Percentiles rank a stretch among this genome's conserved stretches.
These are phyloP conservation scores for Plenodomus biglobosus DNA, from an alignment of 2,329 filamentous ascomycete species.

Conservation along the genomic window DNA sequence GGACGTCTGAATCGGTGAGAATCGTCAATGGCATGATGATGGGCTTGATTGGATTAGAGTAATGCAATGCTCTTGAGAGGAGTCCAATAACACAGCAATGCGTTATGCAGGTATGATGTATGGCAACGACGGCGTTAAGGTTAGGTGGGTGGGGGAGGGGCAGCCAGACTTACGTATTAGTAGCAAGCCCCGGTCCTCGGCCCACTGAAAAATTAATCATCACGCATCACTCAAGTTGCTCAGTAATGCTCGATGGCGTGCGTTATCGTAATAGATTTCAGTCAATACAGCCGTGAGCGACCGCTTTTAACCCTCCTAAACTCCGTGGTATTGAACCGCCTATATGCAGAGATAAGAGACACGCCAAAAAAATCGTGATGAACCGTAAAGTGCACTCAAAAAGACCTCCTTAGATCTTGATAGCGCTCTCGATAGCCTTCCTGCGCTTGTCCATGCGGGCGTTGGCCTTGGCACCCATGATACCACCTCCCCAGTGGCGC, in stretches of 20 bases:
- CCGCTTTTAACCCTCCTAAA: slow-evolving; percentile 45
- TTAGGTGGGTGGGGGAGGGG: not conserved
- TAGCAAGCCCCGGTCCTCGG: not conserved
- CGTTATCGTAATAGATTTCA: slow-evolving; percentile 40
- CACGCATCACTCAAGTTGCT: slow-evolving; percentile 18
- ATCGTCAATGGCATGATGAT: slow-evolving; percentile 60
- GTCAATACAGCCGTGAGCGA: slow-evolving; percentile 38
- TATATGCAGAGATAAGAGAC: slow-evolving; percentile 46
- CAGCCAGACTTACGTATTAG: not conserved
- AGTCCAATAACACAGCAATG: not conserved
- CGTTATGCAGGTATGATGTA: not conserved
- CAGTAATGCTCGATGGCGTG: slow-evolving; percentile 31
- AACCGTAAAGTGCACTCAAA: slow-evolving; percentile 16
- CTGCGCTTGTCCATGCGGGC: slow-evolving; percentile 78
- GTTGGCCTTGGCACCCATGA: slow-evolving; percentile 96
- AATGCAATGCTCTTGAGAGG: not conserved
- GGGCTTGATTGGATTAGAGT: not conserved
- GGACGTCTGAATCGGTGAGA: slow-evolving; percentile 59
- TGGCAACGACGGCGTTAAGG: not conserved
- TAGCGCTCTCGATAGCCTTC: slow-evolving; percentile 89
- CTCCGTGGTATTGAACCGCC: slow-evolving; percentile 44
- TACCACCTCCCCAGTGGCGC: slow-evolving; percentile 98
- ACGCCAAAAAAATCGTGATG: slow-evolving; percentile 40
- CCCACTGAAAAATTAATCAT: not conserved
- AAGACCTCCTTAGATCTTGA: slow-evolving; percentile 81